phyloP scores from a whole-genome alignment of 176 grass and related monocot genomes.

The Musa itinerans region DNA sequence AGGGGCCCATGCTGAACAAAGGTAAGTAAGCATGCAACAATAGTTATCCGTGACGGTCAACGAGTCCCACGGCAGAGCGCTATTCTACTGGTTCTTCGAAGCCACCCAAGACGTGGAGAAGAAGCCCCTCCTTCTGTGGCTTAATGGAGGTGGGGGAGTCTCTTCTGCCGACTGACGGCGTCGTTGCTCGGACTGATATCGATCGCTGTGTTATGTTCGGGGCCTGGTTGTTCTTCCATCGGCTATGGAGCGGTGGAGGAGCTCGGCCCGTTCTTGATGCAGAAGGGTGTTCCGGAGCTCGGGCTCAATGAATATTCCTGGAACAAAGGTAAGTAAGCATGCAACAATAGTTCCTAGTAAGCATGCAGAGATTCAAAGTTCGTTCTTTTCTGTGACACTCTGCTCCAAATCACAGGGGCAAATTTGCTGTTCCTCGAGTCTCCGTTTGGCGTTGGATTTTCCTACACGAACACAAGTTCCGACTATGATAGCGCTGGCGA shows the following conservation, averaged over 20 bases:
- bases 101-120: slow-evolving; percentile 31
- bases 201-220: slow-evolving; percentile 17
- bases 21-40: too few relatives aligned
- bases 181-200: background rate
- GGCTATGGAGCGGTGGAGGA: slow-evolving; percentile 72
- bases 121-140: slow-evolving; percentile 82
- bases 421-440: slow-evolving; percentile 86
- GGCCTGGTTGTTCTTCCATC: slow-evolving; percentile 84
- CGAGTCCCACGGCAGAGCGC: slow-evolving; percentile 56
- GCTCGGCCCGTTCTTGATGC: slow-evolving; percentile 79
- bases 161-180: background rate
- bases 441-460: slow-evolving; percentile 86
- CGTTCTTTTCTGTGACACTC: background rate
- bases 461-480: slow-evolving; percentile 87
- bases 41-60: slow-evolving; percentile 93
- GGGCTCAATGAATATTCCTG: slow-evolving; percentile 60
- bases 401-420: slow-evolving; percentile 43
- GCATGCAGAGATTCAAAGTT: too few relatives aligned
- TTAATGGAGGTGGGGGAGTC: slow-evolving; percentile 56
- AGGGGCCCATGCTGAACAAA: too few relatives aligned
- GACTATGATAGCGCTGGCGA: slow-evolving; percentile 54
- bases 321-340: slow-evolving; percentile 55
- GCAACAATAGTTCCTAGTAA: too few relatives aligned
- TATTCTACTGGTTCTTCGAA: slow-evolving; percentile 99
- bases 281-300: slow-evolving; percentile 71